These are phyloP conservation scores for Phytophthora uliginosa DNA, from an alignment of 352 stramenopile genomes.

Conservation along the genomic window DNA sequence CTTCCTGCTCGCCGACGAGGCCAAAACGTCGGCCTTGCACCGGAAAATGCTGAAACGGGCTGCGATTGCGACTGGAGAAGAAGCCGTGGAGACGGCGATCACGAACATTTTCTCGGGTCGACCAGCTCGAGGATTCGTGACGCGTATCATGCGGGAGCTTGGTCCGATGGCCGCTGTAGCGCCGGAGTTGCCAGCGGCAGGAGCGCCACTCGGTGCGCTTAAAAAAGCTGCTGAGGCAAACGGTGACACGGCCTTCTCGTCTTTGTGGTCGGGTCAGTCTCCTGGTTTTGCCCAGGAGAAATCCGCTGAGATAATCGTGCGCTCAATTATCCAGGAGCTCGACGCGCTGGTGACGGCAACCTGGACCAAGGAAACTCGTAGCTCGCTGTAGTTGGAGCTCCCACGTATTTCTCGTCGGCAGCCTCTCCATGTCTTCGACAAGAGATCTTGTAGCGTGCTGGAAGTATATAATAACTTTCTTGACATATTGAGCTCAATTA, in stretches of 20 bases:
- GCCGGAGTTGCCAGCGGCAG: conserved; percentile 33
- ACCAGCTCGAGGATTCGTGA: conserved; percentile 56
- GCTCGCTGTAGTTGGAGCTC: conserved; percentile 9
- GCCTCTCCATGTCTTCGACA: no score
- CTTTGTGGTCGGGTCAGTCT: conserved; percentile 40
- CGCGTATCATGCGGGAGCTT: conserved; percentile 45
- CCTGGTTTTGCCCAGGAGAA: conserved; percentile 30
- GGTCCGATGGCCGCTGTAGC: conserved; percentile 35
- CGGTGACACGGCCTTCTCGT: conserved; percentile 37
- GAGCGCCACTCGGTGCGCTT: conserved; percentile 25
- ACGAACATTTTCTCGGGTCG: conserved; percentile 54
- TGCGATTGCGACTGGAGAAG: conserved; percentile 27
- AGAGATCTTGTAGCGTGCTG: no score
- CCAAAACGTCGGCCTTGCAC: conserved; percentile 42
- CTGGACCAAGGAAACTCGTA: neutral
- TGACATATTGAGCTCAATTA: no score
- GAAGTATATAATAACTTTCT: no score
- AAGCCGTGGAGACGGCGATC: conserved; percentile 30
- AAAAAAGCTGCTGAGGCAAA: conserved; percentile 28
- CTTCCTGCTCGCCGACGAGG: conserved; percentile 64
- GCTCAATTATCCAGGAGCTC: conserved; percentile 29
- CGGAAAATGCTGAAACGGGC: conserved; percentile 46
- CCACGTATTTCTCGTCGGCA: no score
- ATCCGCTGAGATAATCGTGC: conserved; percentile 36
- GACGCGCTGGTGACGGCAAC: conserved; percentile 4